phyloP scores from a whole-genome alignment of 129 eudicot genomes.

The Escallonia herrerae region DNA sequence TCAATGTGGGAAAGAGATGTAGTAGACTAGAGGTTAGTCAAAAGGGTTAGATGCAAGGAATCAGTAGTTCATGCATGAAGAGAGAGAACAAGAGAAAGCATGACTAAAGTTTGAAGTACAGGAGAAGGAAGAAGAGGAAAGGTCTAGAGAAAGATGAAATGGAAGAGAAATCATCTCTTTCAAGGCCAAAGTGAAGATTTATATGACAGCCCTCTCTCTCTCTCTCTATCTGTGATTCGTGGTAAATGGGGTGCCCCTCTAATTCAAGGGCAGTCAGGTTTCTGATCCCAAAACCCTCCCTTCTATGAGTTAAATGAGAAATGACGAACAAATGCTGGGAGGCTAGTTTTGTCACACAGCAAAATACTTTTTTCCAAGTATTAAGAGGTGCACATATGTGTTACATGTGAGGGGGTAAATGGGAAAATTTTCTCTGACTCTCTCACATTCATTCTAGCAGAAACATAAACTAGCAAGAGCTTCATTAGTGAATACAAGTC shows the following conservation, averaged over 20 bases:
- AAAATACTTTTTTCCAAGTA: too few relatives aligned
- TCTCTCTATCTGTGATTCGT: conserved; percentile 10
- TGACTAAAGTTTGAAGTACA: not conserved
- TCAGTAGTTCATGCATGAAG: conserved; percentile 21
- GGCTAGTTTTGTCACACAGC: too few relatives aligned
- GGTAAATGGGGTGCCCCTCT: conserved; percentile 25
- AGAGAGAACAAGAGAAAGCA: conserved; percentile 3
- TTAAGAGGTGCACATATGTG: too few relatives aligned
- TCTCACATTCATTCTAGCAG: too few relatives aligned
- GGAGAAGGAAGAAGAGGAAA: conserved; percentile 28
- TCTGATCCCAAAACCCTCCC: conserved; percentile 29
- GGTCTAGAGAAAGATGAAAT: conserved; percentile 13
- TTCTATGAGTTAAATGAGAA: not conserved
- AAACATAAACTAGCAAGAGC: too few relatives aligned
- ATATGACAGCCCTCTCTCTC: conserved; percentile 18
- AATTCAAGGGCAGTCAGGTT: conserved; percentile 24
- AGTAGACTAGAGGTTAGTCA: too few relatives aligned
- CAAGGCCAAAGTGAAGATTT: conserved; percentile 23
- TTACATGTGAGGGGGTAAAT: not conserved
- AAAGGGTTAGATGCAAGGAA: not conserved
- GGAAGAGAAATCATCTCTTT: conserved; percentile 12
- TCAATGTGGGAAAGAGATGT: too few relatives aligned
- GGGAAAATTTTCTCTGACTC: too few relatives aligned
- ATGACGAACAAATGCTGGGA: too few relatives aligned
- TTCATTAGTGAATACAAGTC: not conserved